These are phyloP conservation scores for Pseudogymnoascus destructans DNA, from an alignment of 2,329 filamentous ascomycete genomes.

Conservation along the genomic window DNA sequence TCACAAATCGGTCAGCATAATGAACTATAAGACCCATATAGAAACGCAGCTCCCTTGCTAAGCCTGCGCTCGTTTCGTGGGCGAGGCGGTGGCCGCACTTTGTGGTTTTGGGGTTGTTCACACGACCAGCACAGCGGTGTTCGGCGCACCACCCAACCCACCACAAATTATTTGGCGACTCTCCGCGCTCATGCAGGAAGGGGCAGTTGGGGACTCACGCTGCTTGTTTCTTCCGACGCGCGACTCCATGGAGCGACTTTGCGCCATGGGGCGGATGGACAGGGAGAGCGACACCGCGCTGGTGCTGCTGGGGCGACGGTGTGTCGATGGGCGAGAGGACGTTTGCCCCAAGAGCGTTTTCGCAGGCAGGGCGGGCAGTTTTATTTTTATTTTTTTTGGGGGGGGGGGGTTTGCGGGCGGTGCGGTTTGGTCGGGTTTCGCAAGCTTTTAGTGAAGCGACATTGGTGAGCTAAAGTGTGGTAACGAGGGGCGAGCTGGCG, in stretches of 20 bases:
- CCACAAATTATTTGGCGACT: neutral
- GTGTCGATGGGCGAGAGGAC: neutral
- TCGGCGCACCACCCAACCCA: neutral
- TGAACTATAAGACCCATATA: neutral
- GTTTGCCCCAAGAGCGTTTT: neutral
- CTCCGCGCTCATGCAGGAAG: neutral
- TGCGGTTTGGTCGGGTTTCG: neutral
- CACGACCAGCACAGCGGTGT: neutral
- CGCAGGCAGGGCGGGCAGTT: neutral
- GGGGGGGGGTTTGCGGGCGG: neutral
- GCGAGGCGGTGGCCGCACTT: slow-evolving; percentile 1
- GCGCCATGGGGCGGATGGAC: slow-evolving; percentile 18
- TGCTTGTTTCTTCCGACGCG: slow-evolving; percentile 67
- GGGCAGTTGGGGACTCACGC: slow-evolving; percentile 43
- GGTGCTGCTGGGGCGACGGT: slow-evolving; percentile 6
- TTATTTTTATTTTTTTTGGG: too few relatives aligned
- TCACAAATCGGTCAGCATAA: slow-evolving; percentile 21
- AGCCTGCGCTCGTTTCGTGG: neutral
- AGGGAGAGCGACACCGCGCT: slow-evolving; percentile 10
- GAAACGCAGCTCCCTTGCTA: slow-evolving; percentile 16
- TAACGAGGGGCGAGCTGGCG: neutral
- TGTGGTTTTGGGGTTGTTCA: neutral
- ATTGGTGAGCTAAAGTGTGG: slow-evolving; percentile 1
- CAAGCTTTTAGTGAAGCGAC: neutral
- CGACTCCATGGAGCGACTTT: slow-evolving; percentile 53